Base-by-base conservation (phyloP, 2,329 filamentous ascomycete genomes). In the Penicillium fuscoglaucum region DNA sequence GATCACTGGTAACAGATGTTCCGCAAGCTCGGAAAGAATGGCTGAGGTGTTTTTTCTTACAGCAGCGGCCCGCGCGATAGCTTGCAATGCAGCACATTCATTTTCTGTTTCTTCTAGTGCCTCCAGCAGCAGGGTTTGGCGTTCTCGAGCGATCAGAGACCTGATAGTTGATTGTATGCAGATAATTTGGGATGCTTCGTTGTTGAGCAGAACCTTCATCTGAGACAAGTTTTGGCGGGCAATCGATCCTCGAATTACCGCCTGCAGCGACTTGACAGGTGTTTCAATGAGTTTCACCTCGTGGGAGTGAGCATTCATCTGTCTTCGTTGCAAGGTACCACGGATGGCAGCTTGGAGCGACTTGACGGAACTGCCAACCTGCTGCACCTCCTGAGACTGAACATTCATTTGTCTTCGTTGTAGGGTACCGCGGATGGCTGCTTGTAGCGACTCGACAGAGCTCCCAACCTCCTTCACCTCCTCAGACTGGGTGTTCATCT, bases 381-480 rank as follows among this genome's bases (percentile, higher is more conserved):
- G 73, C 26, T 54, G 84, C 58, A 80, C 74, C 17, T 51, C 54
- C 4, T 56, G 48, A 5, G 47, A 44, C 6, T 56, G 54, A 19
- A 31, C 26, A 29, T 48, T 66, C 58, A 74, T 64, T 26, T 73
- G 62, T 60, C 77, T 80, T 67, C 90, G 82, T 62, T 87, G 73
- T 58, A 91, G 73, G 76, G 86, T 83, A 67, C 90, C 90, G 59
- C 90, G 83, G 64, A 87, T 83, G 39, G 84, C 83, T 52, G 83
- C 82, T 72, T 91, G 87, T 3, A 90, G 71, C 7, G 80, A 62
- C 37, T 70, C 63, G 35, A 72, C 57, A 19, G 57, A 77, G 57
- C 86, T 83, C 49, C 82, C 76, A 21, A 81, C 79, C 54, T 88
- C 73, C 26, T 55, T 84, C 58, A 64, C 67, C 31, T 71, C 62